Evolutionary conservation across 1,284 basidiomycete genomes (phyloP), one percentile per base, ranked within the genome.

Genomic region (Austroboletus novae-zelandiae): DNA sequence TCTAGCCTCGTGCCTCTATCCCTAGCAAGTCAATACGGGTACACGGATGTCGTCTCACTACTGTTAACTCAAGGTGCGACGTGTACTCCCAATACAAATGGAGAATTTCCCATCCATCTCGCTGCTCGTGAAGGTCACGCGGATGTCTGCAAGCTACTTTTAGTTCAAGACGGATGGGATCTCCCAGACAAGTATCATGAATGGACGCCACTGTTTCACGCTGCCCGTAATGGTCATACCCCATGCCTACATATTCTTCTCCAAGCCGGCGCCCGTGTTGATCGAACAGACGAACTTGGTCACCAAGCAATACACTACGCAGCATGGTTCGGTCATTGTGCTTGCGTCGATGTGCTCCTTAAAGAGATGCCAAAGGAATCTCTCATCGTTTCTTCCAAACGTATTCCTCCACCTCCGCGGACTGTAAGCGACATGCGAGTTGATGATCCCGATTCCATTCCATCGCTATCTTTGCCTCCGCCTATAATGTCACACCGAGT

Each of bases 161-260:
- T 94, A 5, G 69, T 70, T 27, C 78, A 79, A 36, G 84, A 89
- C 9, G 91, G 89, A 9, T 92, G 91, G 83, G 93, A 99, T 67
- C 78, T 84, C 23, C 84, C 87, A 5, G 96, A 99, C 76, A 99
- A 97, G 68, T 94, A 95, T 70, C 93, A 97, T 64, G 91, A 96
- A 67, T 98, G 97, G 94, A 99, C 96, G 8, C 96, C 97, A 18
- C 78, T 98, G 44, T 95, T 97, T 67, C 96, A 99, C 68, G 94
- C 97, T 5, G 91, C 95, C 1, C 86, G 94, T 30, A 88, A 92
- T 57, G 96, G 97, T 1, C 90, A 89, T 61, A 72, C 80, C 25
- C 77, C 78, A 10, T 97, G 91, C 65, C 81, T 98, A 45, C 73
- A 75, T 41, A 79, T 91, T 31, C 76, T 99, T 29, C 78, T 99